Conservation (phyloP, 345 rosid species). For the Limnanthes douglasii region DNA sequence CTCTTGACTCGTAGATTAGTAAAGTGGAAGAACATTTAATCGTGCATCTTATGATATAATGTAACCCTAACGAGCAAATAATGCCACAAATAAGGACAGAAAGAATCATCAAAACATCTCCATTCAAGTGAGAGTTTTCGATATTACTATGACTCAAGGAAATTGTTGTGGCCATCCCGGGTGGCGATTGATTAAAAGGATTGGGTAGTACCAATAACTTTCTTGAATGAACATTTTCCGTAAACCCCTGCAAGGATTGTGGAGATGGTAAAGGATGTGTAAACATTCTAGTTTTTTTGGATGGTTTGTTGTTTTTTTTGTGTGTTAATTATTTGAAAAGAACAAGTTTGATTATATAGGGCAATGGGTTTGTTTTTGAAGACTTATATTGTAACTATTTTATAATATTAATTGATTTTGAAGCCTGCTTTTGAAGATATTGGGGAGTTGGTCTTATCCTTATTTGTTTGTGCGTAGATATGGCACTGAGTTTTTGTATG, state of each 20-base stretch:
- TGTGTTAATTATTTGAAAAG: too few relatives aligned
- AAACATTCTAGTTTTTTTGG: neutral
- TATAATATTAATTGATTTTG: too few relatives aligned
- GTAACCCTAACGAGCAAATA: slow-evolving; percentile 29
- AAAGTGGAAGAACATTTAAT: slow-evolving; percentile 21
- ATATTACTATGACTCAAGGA: neutral
- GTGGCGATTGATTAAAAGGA: slow-evolving; percentile 16
- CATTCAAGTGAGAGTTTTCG: slow-evolving; percentile 10
- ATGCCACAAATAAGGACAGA: slow-evolving; percentile 34
- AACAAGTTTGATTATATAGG: too few relatives aligned
- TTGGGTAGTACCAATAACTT: slow-evolving; percentile 14
- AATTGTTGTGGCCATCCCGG: slow-evolving; percentile 1
- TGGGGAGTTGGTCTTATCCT: too few relatives aligned
- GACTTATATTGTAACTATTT: too few relatives aligned
- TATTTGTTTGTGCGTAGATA: too few relatives aligned
- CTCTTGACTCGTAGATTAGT: slow-evolving; percentile 13
- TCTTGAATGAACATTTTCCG: slow-evolving; percentile 13
- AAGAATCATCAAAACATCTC: slow-evolving; percentile 29
- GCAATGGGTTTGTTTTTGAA: too few relatives aligned
- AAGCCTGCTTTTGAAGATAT: too few relatives aligned
- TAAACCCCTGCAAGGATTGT: neutral
- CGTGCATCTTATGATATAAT: slow-evolving; percentile 30
- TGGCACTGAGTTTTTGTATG: too few relatives aligned
- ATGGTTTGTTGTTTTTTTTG: too few relatives aligned
- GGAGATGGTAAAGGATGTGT: slow-evolving; percentile 2